Conservation (phyloP, 1,139 yeast species). For the Scheffersomyces titani region DNA sequence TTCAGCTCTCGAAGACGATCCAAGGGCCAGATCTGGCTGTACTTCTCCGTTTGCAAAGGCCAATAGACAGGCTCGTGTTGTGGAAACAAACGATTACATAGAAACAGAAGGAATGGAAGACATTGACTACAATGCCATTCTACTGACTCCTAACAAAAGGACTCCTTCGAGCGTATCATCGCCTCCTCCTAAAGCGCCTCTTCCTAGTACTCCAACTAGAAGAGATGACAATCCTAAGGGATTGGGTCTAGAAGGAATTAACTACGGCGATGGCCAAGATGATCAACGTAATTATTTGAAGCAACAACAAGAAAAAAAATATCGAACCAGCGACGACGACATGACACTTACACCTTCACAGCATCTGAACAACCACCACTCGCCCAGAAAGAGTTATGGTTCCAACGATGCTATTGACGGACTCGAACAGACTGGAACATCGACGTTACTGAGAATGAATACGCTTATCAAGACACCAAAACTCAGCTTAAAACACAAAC, state of each 20-base stretch:
- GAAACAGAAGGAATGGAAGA: conserved; percentile 20
- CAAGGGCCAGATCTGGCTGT: conserved; percentile 25
- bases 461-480: conserved; percentile 36
- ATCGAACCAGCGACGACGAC: conserved; percentile 5
- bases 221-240: conserved; percentile 33
- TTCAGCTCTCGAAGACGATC: conserved; percentile 17
- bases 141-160: conserved; percentile 19
- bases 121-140: conserved; percentile 8
- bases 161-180: conserved; percentile 17
- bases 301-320: conserved; percentile 4
- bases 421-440: conserved; percentile 3
- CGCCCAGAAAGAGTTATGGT: conserved; percentile 7
- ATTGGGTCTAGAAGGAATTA: conserved; percentile 43
- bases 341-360: conserved; percentile 6
- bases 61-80: conserved; percentile 50
- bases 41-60: conserved; percentile 48
- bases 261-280: conserved; percentile 15
- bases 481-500: conserved; percentile 37
- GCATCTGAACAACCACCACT: conserved; percentile 6
- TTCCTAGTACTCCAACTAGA: conserved; percentile 24
- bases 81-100: conserved; percentile 38
- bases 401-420: background rate
- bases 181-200: conserved; percentile 38
- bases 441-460: conserved; percentile 23
- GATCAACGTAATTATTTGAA: background rate